A percentile compares a stretch with the other conserved stretches of the same genome.
These are phyloP conservation scores for Saccharomyces mikatae DNA, from an alignment of 805 yeast species.

Conservation along the genomic window DNA sequence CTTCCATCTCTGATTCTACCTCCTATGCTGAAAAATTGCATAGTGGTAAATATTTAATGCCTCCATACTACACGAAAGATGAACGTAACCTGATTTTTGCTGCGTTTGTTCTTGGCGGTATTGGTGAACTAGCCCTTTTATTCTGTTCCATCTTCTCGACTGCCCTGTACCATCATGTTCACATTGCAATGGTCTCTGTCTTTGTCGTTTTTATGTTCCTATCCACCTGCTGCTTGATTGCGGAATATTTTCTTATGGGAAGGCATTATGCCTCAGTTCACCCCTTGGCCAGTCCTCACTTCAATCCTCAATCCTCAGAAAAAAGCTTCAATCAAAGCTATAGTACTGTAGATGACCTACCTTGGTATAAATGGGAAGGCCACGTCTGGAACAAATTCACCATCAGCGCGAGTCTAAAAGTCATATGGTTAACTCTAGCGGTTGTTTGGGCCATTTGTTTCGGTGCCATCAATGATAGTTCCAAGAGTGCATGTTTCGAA, in stretches of 20 bases:
- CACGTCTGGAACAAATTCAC: constrained; percentile 37
- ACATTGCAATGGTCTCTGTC: constrained; percentile 59
- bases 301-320: constrained; percentile 10
- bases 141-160: constrained; percentile 71
- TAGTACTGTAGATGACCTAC: constrained; percentile 9
- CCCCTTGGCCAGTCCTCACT: constrained; percentile 20
- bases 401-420: constrained; percentile 46
- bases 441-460: constrained; percentile 62
- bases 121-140: constrained; percentile 67
- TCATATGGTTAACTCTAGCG: constrained; percentile 60
- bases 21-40: constrained; percentile 12
- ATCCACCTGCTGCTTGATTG: constrained; percentile 37
- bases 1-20: constrained; percentile 5
- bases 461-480: constrained; percentile 40
- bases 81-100: constrained; percentile 37
- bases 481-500: constrained; percentile 60
- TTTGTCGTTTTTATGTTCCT: constrained; percentile 63
- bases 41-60: constrained; percentile 23
- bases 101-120: constrained; percentile 36
- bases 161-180: constrained; percentile 44
- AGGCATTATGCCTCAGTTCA: constrained; percentile 35
- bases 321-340: constrained; percentile 4
- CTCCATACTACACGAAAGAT: constrained; percentile 34
- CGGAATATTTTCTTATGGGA: constrained; percentile 42
- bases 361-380: constrained; percentile 30